Evolutionary conservation across 2,329 filamentous ascomycete genomes (phyloP).

Genomic region (Geosmithia morbida): DNA sequence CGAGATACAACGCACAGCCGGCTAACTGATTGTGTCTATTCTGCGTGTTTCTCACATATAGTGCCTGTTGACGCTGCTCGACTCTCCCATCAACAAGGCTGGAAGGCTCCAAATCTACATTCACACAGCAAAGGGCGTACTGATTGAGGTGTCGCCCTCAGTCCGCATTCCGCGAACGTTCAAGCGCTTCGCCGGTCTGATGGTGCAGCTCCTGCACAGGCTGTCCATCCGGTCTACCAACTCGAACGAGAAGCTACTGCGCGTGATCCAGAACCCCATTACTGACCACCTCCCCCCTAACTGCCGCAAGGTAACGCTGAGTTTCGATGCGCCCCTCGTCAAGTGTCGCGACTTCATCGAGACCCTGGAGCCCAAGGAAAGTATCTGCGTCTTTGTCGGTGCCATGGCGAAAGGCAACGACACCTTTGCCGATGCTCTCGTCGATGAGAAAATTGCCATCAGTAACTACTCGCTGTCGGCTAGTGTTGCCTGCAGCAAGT

Average conservation of each 20-base stretch:
- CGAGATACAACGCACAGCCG: conserved; percentile 16
- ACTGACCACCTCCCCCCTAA: conserved; percentile 93
- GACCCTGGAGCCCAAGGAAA: conserved; percentile 65
- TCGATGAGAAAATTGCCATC: conserved; percentile 95
- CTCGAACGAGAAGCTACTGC: conserved; percentile 92
- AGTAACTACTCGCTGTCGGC: conserved; percentile 96
- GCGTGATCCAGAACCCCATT: conserved; percentile 96
- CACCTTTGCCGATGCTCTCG: conserved; percentile 85
- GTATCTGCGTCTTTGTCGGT: conserved; percentile 93
- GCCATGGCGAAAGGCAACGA: conserved; percentile 97
- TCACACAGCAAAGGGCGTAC: conserved; percentile 88
- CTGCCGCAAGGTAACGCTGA: conserved; percentile 93
- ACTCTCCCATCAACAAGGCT: conserved; percentile 97
- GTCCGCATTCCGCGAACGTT: conserved; percentile 97
- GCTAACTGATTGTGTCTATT: conserved; percentile 17
- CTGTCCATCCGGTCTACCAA: conserved; percentile 93
- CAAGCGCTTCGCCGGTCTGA: conserved; percentile 95
- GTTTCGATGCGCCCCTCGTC: conserved; percentile 81
- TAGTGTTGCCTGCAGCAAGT: conserved; percentile 98
- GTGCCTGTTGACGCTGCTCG: conserved; percentile 93
- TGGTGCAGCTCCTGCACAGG: conserved; percentile 94
- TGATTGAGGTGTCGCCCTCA: conserved; percentile 96
- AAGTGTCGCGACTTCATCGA: conserved; percentile 82
- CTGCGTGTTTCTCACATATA: conserved; percentile 21
- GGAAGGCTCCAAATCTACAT: conserved; percentile 98